phyloP scores from a whole-genome alignment of 257 asterid genomes.

The Solanum ossicruentum region DNA sequence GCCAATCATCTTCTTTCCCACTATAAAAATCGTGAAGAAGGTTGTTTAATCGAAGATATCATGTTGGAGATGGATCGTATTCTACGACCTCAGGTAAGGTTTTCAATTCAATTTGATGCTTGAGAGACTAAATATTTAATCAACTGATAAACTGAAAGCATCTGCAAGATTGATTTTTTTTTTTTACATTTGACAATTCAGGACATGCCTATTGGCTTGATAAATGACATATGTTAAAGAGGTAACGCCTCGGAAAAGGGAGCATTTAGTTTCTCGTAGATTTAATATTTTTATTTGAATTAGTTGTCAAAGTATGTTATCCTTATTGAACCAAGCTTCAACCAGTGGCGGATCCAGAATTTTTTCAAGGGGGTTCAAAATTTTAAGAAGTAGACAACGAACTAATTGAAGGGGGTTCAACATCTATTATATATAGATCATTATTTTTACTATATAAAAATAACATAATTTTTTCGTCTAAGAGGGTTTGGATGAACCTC shows the following conservation, averaged over 20 bases:
- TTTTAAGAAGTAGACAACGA: too few relatives aligned
- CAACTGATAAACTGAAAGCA: not conserved
- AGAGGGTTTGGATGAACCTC: too few relatives aligned
- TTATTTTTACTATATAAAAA: too few relatives aligned
- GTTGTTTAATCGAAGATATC: constrained; percentile 75
- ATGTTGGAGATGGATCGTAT: constrained; percentile 93
- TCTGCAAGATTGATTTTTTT: not conserved
- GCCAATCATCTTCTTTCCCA: constrained; percentile 50
- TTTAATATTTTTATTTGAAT: not conserved
- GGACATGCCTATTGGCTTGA: not conserved
- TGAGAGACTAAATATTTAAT: constrained; percentile 19
- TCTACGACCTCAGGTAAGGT: constrained; percentile 67
- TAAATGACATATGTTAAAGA: not conserved
- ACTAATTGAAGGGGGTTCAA: too few relatives aligned
- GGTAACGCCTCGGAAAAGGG: not conserved
- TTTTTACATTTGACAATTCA: not conserved
- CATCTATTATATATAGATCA: too few relatives aligned
- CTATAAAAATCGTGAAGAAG: constrained; percentile 42
- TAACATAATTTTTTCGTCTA: too few relatives aligned
- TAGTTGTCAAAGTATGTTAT: not conserved
- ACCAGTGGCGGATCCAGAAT: not conserved
- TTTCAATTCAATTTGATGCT: constrained; percentile 13
- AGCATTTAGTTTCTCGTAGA: not conserved
- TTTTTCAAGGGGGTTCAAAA: too few relatives aligned
- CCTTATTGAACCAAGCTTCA: not conserved